Evolutionary conservation across 495 filamentous ascomycete genomes (phyloP), one percentile per base, ranked within the genome.

Genomic region (Neurospora tetrasperma): DNA sequence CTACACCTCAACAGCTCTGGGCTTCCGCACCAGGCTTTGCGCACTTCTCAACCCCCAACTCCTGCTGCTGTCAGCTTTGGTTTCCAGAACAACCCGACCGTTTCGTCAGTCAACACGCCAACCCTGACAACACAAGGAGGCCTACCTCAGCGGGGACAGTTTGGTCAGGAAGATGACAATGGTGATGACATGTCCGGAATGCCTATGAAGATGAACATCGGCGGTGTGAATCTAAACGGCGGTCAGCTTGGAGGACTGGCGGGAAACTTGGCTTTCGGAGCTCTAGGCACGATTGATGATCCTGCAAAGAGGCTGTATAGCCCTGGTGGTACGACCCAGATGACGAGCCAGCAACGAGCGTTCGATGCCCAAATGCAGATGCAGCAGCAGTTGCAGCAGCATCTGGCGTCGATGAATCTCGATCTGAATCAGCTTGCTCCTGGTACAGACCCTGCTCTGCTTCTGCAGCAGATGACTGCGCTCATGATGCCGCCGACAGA

Each of bases 61-160:
- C 96, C 96, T 2, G 90, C 93, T 18, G 87, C 91, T 40, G 87
- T 89, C 35, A 87, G 85, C 72, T 90, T 92, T 76, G 87, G 88
- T 39, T 90, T 96, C 80, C 92, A 94, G 78, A 93, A 97, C 78
- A 98, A 98, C 78, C 96, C 96, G 35, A 98, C 94, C 0, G 93
- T 98, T n/a, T 97, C 96, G 12, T 97, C 94, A 43, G 94, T 97
- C 71, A 98, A 98, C 78, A 97, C 94, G 4, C 96, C 94, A 0
- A 97, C 94, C 12, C 84, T 98, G 71, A 90, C 86, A 73, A 90
- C 90, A 8, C 89, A 90, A 41, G 82, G 82, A 69, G 79, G 79
- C 70, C 20, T 81, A 54, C 82, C 75, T 43, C 82, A 77, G 70
- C 79, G 81, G 73, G 82, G 80, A 5, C 85, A 85, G 74, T 82